Evolutionary conservation across 2,329 filamentous ascomycete genomes (phyloP), one percentile per base, ranked within the genome.

Genomic region (Sporothrix sp.): DNA sequence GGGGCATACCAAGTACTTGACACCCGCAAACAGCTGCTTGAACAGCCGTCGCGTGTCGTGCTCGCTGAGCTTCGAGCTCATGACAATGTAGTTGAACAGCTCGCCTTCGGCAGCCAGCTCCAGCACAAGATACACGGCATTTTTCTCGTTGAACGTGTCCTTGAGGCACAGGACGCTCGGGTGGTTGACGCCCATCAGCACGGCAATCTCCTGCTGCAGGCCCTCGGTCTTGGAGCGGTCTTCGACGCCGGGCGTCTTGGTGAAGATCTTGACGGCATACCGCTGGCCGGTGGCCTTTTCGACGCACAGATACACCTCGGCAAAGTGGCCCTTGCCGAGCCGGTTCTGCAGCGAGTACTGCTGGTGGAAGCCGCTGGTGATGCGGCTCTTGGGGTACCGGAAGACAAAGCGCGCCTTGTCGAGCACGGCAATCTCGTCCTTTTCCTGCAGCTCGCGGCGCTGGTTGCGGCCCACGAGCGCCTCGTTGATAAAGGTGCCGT

Each of bases 131-230:
- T 95, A 97, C 18, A 96, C 88, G 2, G 87, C 87, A 58, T 93
- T 88, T 44, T 78, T 77, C 65, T 98, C 93, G 61, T 95, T 87
- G 64, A 95, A 98, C 0, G 89, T 95, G 58, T 95, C 90, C 66
- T 95, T 96, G 50, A 98, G 72, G 63, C 90, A 96, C 13, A 98
- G 74, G 48, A 98, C 78, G 58, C 94, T 93, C 4, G 89, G 87
- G 65, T 98, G 93, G 63, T 86, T 95, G 54, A 98, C 88, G n/a
- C 89, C 82, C 89, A 95, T 97, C 54, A 98, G 71, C 14, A 98
- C 87, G 20, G 87, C 91, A 63, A 98, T 95, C 65, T 98, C 94
- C 65, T 97, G 90, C 63, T 96, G 88, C 40, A 97, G 68, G 2
- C 87, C 84, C 53, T 95, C 88, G 6, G 84, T 82, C 66, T 90